phyloP scores from a whole-genome alignment of 139 green algal species.

The Ettlia oleoabundans region DNA sequence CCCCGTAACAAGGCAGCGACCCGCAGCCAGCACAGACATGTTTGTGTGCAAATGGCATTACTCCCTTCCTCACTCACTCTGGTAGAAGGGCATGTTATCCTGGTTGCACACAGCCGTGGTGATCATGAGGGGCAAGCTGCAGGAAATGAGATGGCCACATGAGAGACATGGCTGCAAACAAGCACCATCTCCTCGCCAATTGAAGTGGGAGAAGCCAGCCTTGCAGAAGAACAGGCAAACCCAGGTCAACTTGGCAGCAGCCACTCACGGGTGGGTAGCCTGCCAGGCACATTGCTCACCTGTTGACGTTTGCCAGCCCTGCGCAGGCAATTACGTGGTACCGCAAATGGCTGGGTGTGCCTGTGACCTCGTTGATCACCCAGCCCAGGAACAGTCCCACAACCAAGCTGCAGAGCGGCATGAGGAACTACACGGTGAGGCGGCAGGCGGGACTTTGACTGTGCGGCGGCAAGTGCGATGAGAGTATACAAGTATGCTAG shows the following conservation, averaged over 20 bases:
- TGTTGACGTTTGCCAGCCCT: neutral
- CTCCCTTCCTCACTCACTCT: too few species aligned
- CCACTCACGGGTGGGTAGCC: neutral
- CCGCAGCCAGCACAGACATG: too few species aligned
- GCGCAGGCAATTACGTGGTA: neutral
- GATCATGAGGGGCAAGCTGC: neutral
- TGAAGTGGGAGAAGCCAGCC: too few species aligned
- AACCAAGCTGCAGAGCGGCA: neutral
- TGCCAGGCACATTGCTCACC: neutral
- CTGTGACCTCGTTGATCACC: neutral
- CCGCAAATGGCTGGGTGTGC: neutral
- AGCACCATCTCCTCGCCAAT: too few species aligned
- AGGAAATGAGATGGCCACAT: too few species aligned
- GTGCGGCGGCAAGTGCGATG: neutral
- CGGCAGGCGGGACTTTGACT: neutral
- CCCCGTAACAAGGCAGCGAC: too few species aligned
- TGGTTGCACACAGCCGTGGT: neutral
- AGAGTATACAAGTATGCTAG: too few species aligned
- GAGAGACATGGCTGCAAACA: too few species aligned
- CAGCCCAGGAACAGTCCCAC: neutral
- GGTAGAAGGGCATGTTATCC: neutral
- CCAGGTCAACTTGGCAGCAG: too few species aligned
- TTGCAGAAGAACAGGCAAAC: too few species aligned
- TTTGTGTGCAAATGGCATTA: too few species aligned
- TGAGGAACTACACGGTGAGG: neutral